Conservation (phyloP, 108 stramenopile species). For the Fragilaria radians region DNA sequence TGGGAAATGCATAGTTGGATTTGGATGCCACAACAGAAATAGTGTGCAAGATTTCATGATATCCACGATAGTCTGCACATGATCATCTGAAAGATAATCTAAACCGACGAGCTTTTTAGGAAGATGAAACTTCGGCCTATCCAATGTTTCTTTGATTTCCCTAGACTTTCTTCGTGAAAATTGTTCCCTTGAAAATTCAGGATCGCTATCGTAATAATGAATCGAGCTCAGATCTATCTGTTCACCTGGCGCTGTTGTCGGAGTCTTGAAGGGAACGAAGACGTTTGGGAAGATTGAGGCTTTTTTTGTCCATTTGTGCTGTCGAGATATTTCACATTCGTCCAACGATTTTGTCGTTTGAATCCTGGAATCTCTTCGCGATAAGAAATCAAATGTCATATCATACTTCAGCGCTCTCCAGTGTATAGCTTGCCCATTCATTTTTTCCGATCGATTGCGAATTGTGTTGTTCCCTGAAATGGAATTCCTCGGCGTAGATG, state of each 20-base stretch:
- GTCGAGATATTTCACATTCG: conserved; percentile 14
- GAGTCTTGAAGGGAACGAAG: no score
- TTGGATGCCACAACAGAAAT: conserved; percentile 41
- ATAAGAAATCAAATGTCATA: conserved; percentile 37
- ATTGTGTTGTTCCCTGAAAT: no score
- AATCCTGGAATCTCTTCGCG: conserved; percentile 9
- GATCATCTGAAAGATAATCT: background rate
- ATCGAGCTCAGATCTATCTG: no score
- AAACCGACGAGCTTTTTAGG: conserved; percentile 34
- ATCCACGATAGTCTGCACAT: background rate
- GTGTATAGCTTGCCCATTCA: conserved; percentile 19
- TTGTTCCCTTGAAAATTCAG: conserved; percentile 31
- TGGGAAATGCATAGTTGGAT: conserved; percentile 8
- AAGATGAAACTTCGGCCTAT: background rate
- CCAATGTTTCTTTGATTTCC: background rate
- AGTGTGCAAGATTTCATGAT: conserved; percentile 34
- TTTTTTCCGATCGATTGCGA: conserved; percentile 17
- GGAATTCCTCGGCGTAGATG: no score
- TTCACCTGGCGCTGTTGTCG: no score
- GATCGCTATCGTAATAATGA: conserved; percentile 59
- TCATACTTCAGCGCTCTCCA: conserved; percentile 20
- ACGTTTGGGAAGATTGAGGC: background rate
- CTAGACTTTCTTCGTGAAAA: background rate
- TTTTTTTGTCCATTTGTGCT: conserved; percentile 5
- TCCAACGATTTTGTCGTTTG: conserved; percentile 30